Conservation (phyloP, 345 rosid species). For the Salix exigua region DNA sequence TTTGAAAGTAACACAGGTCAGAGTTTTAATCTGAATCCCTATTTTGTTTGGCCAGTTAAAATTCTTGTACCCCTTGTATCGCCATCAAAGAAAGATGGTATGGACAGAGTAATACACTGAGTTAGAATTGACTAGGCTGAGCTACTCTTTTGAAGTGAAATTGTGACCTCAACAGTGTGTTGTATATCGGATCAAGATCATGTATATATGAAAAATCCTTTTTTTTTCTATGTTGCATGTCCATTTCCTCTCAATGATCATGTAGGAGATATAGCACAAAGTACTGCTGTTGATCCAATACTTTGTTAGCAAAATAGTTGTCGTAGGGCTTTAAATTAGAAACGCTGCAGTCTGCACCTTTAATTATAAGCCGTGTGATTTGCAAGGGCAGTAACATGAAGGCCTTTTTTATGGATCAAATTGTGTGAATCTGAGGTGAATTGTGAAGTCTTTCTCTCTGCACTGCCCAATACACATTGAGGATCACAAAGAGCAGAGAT, state of each 20-base stretch:
- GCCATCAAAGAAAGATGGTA: slow-evolving; percentile 18
- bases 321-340: too few relatives aligned
- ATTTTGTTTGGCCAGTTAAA: slow-evolving; percentile 20
- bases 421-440: too few relatives aligned
- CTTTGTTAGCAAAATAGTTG: too few relatives aligned
- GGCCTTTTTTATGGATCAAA: too few relatives aligned
- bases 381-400: too few relatives aligned
- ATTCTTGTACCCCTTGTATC: slow-evolving; percentile 8
- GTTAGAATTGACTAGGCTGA: slow-evolving; percentile 19
- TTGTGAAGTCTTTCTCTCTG: too few relatives aligned
- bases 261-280: too few relatives aligned
- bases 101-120: slow-evolving; percentile 7
- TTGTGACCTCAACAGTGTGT: slow-evolving; percentile 24
- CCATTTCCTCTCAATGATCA: slow-evolving; percentile 6
- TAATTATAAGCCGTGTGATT: too few relatives aligned
- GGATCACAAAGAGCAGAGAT: too few relatives aligned
- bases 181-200: slow-evolving; percentile 32
- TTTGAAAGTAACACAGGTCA: slow-evolving; percentile 3
- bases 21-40: slow-evolving; percentile 22
- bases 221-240: slow-evolving; percentile 7
- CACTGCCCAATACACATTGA: too few relatives aligned
- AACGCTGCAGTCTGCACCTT: too few relatives aligned
- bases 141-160: slow-evolving; percentile 21
- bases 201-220: slow-evolving; percentile 27
- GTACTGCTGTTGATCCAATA: too few relatives aligned